These are phyloP conservation scores for Apium graveolens DNA, from an alignment of 129 eudicot species.

Conservation along the genomic window DNA sequence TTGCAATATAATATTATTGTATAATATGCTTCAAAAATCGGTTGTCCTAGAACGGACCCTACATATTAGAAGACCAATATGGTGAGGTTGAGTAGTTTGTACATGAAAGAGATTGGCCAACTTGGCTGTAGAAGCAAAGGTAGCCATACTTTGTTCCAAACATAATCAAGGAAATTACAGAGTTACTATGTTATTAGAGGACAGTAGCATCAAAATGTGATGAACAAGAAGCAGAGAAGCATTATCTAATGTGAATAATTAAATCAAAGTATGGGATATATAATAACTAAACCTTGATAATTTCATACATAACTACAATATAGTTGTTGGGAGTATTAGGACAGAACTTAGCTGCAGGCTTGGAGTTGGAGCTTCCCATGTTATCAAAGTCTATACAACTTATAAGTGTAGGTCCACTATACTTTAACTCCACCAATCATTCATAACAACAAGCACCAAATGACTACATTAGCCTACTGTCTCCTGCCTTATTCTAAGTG, in stretches of 20 bases:
- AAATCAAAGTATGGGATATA: neutral
- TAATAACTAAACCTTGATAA: neutral
- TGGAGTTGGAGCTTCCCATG: slow-evolving; percentile 13
- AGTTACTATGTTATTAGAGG: neutral
- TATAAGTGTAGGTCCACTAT: slow-evolving; percentile 7
- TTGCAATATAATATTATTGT: too few relatives aligned
- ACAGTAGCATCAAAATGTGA: neutral
- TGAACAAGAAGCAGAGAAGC: slow-evolving; percentile 2
- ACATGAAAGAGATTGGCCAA: slow-evolving; percentile 9
- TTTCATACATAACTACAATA: neutral
- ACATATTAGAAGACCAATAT: neutral
- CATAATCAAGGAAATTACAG: neutral
- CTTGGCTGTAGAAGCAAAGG: neutral
- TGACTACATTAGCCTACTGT: slow-evolving; percentile 20
- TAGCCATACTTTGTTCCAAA: neutral
- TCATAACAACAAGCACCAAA: slow-evolving; percentile 1
- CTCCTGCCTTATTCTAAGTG: slow-evolving; percentile 21
- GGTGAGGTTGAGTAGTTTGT: slow-evolving; percentile 9
- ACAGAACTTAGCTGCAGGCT: slow-evolving; percentile 18
- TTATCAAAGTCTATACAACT: neutral
- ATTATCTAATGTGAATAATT: neutral
- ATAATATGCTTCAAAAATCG: too few relatives aligned
- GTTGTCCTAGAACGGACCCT: too few relatives aligned
- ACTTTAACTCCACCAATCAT: slow-evolving; percentile 11
- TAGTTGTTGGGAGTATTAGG: slow-evolving; percentile 3